Evolutionary conservation across 305 asterid species (phyloP), one percentile per base, ranked within the genome.

Genomic region (Rubia peregrina): DNA sequence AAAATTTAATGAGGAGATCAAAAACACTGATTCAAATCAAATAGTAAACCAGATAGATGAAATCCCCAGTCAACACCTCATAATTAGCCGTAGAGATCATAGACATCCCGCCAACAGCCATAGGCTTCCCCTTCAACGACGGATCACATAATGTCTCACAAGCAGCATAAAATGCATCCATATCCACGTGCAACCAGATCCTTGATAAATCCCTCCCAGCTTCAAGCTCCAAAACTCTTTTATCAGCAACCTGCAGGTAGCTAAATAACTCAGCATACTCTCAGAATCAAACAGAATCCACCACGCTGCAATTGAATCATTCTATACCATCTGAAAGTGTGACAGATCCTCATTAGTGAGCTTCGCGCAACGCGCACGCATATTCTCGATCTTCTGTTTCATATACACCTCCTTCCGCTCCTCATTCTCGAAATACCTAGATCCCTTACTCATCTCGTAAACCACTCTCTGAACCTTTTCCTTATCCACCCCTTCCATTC

Each of bases 401-500:
- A 84, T 83, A 77, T 76, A 77, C 73, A 88, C 96, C 77, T 93
- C 96, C 80, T 90, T 90, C 74, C 73, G 83, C 74, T 86, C 96
- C 88, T 90, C 96, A 62, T 90, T 91, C 75, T 86, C 92, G 70
- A 90, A 93, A 80, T 89, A 93, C 79, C 89, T 93, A 36, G 97
- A 89, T 6, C 98, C 98, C 82, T 90, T 93, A 80, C 98, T 93
- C 96, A 93, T 90, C 85, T 93, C 97, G 73, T 93, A 93, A 71
- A 93, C 95, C 72, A 87, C 75, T 69, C 91, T 89, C 85, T 93
- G 97, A 82, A 93, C 98, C 77, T 85, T 93, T 61, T 93, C 97
- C 95, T 89, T 89, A 82, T 93, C 97, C 83, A 93, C 98, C 65
- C 97, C 97, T 75, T 93, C 98, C 98, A 93, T 93, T 62, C 98